Evolutionary conservation across 2,329 filamentous ascomycete genomes (phyloP).

Genomic region (Colletotrichum lentis): DNA sequence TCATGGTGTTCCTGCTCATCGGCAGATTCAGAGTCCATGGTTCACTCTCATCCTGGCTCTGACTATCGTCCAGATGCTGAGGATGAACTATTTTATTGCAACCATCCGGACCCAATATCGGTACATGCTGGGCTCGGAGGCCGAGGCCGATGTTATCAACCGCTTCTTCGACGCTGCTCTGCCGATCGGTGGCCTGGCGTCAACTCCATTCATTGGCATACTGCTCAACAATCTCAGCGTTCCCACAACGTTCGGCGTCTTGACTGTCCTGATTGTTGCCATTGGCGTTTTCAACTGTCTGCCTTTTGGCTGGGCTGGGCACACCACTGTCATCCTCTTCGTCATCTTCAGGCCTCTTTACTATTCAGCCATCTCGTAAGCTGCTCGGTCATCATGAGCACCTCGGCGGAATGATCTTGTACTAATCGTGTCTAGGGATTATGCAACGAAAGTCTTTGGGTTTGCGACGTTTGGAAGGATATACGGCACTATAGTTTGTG

Average conservation of each 20-base stretch:
- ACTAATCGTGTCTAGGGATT: slow-evolving; percentile 59
- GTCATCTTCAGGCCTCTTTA: slow-evolving; percentile 78
- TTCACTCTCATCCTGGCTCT: slow-evolving; percentile 75
- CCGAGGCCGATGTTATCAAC: slow-evolving; percentile 49
- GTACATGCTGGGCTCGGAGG: slow-evolving; percentile 67
- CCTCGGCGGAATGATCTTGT: fast-evolving
- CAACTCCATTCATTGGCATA: slow-evolving; percentile 75
- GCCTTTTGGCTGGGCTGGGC: slow-evolving; percentile 67
- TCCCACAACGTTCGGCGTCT: slow-evolving; percentile 63
- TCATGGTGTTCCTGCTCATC: slow-evolving; percentile 68
- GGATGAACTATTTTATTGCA: slow-evolving; percentile 76
- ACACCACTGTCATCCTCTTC: slow-evolving; percentile 73
- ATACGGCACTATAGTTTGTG: slow-evolving; percentile 77
- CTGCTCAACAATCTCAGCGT: slow-evolving; percentile 74
- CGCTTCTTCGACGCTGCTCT: slow-evolving; percentile 59
- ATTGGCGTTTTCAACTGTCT: slow-evolving; percentile 74
- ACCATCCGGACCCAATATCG: slow-evolving; percentile 75
- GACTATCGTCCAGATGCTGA: slow-evolving; percentile 66
- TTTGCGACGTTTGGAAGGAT: slow-evolving; percentile 83
- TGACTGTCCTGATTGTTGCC: slow-evolving; percentile 66
- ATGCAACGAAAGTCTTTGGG: slow-evolving; percentile 81
- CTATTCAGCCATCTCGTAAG: slow-evolving; percentile 75
- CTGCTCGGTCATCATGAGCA: slow-evolving; percentile 15
- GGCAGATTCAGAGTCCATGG: slow-evolving; percentile 75
- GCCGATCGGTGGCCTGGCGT: slow-evolving; percentile 72